Evolutionary conservation across 352 stramenopile genomes (phyloP).

Genomic region (Pythium inflatum): DNA sequence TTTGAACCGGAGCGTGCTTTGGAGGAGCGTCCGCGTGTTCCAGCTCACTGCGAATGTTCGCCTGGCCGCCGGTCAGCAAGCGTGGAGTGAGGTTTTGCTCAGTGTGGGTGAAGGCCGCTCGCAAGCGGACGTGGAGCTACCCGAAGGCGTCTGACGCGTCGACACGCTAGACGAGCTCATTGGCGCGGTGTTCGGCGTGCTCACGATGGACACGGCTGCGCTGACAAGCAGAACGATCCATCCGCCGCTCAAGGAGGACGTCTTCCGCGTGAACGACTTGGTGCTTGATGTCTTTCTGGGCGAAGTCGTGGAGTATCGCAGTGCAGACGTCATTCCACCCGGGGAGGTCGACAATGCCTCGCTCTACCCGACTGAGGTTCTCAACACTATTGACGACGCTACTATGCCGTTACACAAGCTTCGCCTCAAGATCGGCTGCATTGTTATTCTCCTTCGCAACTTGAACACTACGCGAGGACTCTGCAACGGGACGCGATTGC

Average conservation of each 20-base stretch:
- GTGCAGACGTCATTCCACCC: constrained; percentile 1
- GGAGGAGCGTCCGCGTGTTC: not conserved
- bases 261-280: not conserved
- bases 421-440: constrained; percentile 27
- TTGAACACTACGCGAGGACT: constrained; percentile 22
- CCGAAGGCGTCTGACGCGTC: not conserved
- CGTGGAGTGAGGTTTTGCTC: constrained; percentile 17
- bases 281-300: not conserved
- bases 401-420: constrained; percentile 29
- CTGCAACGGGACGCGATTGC: constrained; percentile 30
- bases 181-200: not conserved
- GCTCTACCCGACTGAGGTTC: constrained; percentile 21
- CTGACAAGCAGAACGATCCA: constrained; percentile 4
- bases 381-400: constrained; percentile 25
- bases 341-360: constrained; percentile 14
- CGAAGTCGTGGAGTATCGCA: constrained; percentile 14
- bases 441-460: constrained; percentile 29
- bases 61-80: not conserved
- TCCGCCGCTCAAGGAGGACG: constrained; percentile 16
- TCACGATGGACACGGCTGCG: not conserved
- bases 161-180: constrained; percentile 7
- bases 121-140: not conserved
- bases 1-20: constrained; percentile 4
- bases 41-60: constrained; percentile 3
- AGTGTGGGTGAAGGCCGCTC: not conserved